Conservation (phyloP, 75 land plant species). For the Selaginella tamariscina region DNA sequence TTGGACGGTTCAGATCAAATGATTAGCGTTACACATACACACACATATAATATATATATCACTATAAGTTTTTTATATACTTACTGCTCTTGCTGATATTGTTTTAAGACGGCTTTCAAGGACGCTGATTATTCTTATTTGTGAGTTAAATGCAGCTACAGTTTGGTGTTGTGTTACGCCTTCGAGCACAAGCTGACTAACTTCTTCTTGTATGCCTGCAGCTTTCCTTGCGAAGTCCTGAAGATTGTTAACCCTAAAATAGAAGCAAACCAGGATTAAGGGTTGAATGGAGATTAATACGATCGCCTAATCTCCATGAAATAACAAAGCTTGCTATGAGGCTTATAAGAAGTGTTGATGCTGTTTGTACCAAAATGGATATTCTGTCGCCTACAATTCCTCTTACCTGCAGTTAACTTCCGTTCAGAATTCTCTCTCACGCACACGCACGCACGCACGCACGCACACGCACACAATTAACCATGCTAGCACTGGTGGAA, state of each 20-base stretch:
- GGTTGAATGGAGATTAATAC: not conserved
- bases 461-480: no score
- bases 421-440: no score
- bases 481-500: not conserved
- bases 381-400: not conserved
- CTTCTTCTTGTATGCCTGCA: not conserved
- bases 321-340: not conserved
- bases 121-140: not conserved
- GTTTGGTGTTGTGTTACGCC: not conserved
- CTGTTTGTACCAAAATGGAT: not conserved
- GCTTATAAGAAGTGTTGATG: not conserved
- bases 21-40: no score
- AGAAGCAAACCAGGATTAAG: not conserved
- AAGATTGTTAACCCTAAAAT: not conserved
- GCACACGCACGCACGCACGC: no score
- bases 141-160: not conserved
- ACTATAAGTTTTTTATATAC: no score
- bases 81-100: not conserved
- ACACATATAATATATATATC: no score
- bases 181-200: not conserved
- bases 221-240: slow-evolving; percentile 1
- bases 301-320: not conserved
- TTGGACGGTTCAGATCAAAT: no score
- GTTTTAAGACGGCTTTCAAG: not conserved
- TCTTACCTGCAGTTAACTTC: not conserved